Percentiles rank a stretch among this genome's conserved stretches.
Evolutionary conservation across 805 yeast species (phyloP).

Genomic region (Scheffersomyces coipomensis): DNA sequence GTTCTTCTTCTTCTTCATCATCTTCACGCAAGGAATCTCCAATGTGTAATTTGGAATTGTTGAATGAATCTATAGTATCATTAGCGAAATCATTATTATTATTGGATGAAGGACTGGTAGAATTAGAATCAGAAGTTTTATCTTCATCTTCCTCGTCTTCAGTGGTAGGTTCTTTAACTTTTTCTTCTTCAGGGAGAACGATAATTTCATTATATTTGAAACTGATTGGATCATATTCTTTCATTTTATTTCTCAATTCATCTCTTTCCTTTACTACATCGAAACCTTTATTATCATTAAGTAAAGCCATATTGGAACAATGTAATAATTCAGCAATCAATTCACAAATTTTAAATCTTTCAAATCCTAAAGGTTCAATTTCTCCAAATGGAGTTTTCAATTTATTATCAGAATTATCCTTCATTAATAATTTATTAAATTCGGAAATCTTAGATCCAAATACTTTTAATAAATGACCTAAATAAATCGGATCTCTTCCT

Average conservation of each 20-base stretch:
- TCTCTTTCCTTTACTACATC: slow-evolving; percentile 41
- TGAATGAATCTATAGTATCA: slow-evolving; percentile 36
- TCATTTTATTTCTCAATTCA: slow-evolving; percentile 36
- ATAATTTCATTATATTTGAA: slow-evolving; percentile 46
- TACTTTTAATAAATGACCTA: slow-evolving; percentile 42
- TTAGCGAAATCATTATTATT: slow-evolving; percentile 15
- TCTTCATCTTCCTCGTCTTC: slow-evolving; percentile 6
- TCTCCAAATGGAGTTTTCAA: slow-evolving; percentile 33
- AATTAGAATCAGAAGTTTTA: slow-evolving; percentile 1
- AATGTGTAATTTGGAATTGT: slow-evolving; percentile 10
- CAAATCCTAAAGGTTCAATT: slow-evolving; percentile 45
- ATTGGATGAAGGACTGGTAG: background rate
- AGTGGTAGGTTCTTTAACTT: slow-evolving; percentile 1
- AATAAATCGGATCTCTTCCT: slow-evolving; percentile 46
- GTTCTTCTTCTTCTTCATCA: slow-evolving; percentile 36
- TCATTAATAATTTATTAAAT: slow-evolving; percentile 35
- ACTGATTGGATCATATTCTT: slow-evolving; percentile 41
- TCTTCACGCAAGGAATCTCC: slow-evolving; percentile 23
- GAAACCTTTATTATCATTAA: slow-evolving; percentile 44
- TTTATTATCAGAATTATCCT: slow-evolving; percentile 10
- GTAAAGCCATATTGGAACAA: slow-evolving; percentile 46
- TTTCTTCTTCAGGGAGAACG: slow-evolving; percentile 25
- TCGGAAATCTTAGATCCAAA: slow-evolving; percentile 37
- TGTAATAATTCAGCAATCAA: slow-evolving; percentile 46
- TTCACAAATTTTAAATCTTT: slow-evolving; percentile 46